Evolutionary conservation across 148 eudicot species (phyloP).

Genomic region (Spergularia bocconei): DNA sequence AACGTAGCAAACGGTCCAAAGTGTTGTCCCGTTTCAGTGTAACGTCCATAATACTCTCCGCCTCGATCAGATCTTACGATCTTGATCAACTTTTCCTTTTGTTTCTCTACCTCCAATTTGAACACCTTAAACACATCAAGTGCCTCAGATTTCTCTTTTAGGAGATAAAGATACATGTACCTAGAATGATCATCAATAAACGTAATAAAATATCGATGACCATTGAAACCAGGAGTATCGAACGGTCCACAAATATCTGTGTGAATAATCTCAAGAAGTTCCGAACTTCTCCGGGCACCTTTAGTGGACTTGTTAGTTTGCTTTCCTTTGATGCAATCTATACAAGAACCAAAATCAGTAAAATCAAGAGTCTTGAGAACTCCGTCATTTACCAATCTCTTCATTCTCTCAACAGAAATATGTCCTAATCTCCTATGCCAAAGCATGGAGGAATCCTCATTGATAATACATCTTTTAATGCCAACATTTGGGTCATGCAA

Average conservation of each 20-base stretch:
- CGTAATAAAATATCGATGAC: constrained; percentile 12
- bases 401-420: no score
- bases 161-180: background rate
- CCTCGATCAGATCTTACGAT: constrained; percentile 21
- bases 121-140: constrained; percentile 14
- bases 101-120: constrained; percentile 11
- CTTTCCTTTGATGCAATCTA: no score
- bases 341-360: no score
- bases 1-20: background rate
- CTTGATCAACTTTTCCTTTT: constrained; percentile 15
- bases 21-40: constrained; percentile 4
- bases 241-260: background rate
- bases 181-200: constrained; percentile 9
- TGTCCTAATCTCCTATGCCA: no score
- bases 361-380: no score
- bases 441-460: no score
- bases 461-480: no score
- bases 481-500: no score
- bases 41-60: background rate
- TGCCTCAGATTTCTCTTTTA: constrained; percentile 14
- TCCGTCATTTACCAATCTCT: no score
- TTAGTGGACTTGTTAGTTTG: no score
- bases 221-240: background rate
- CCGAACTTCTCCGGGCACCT: no score
- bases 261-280: no score